Evolutionary conservation across 495 filamentous ascomycete species (phyloP).

Genomic region (Xanthoparmelia taractica): DNA sequence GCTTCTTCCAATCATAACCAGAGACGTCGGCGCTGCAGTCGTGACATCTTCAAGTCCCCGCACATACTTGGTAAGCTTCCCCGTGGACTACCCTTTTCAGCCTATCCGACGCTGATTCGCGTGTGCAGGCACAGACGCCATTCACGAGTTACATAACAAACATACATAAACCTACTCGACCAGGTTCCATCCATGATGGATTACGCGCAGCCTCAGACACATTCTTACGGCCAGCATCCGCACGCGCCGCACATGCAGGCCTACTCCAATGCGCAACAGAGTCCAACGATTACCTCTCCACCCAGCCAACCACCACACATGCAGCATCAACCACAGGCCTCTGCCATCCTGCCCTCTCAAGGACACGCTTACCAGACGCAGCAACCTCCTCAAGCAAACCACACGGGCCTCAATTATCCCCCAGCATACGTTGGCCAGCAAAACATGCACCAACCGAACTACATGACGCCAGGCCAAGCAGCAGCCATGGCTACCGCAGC

Average conservation of each 20-base stretch:
- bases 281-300: slow-evolving; percentile 46
- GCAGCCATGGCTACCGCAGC: slow-evolving; percentile 52
- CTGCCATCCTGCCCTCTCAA: slow-evolving; percentile 48
- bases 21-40: slow-evolving; percentile 7
- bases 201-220: slow-evolving; percentile 47
- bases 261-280: slow-evolving; percentile 42
- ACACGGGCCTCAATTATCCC: slow-evolving; percentile 43
- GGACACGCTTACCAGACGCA: slow-evolving; percentile 44
- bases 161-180: slow-evolving; percentile 16
- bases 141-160: slow-evolving; percentile 14
- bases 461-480: slow-evolving; percentile 43
- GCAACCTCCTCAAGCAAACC: slow-evolving; percentile 34
- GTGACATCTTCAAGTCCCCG: slow-evolving; percentile 14
- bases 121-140: slow-evolving; percentile 21
- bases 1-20: slow-evolving; percentile 26
- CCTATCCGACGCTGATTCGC: slow-evolving; percentile 23
- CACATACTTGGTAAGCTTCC: slow-evolving; percentile 21
- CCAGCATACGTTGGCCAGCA: slow-evolving; percentile 41
- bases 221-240: slow-evolving; percentile 48
- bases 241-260: slow-evolving; percentile 47
- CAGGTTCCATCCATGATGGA: slow-evolving; percentile 40
- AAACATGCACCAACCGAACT: slow-evolving; percentile 43
- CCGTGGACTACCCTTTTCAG: slow-evolving; percentile 6
- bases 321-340: slow-evolving; percentile 46
- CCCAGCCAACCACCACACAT: slow-evolving; percentile 46